Evolutionary conservation across 78 protist species (phyloP).

Genomic region (Tieghemostelium lacteum): DNA sequence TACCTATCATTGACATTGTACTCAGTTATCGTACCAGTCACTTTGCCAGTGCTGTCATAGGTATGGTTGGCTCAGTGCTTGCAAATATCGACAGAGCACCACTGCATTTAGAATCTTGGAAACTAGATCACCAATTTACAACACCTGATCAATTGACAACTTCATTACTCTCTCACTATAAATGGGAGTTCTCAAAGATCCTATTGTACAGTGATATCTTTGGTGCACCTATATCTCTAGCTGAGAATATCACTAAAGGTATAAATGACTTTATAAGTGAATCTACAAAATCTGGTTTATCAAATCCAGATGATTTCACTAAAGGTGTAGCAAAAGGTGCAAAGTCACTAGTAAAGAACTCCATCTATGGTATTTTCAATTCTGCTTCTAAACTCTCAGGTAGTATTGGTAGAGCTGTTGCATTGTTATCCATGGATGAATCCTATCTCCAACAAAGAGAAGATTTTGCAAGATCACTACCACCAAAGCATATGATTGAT

Average conservation of each 20-base stretch:
- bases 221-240: constrained; percentile 61
- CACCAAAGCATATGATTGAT: constrained; percentile 8
- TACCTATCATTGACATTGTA: constrained; percentile 24
- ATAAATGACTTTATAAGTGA: constrained; percentile 47
- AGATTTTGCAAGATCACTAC: neutral
- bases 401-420: constrained; percentile 61
- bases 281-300: neutral
- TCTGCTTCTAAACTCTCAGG: constrained; percentile 75
- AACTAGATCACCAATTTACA: constrained; percentile 38
- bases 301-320: neutral
- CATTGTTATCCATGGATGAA: constrained; percentile 73
- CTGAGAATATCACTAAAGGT: constrained; percentile 23
- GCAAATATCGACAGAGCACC: constrained; percentile 68
- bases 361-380: constrained; percentile 80
- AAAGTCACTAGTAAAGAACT: constrained; percentile 25
- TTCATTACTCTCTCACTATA: constrained; percentile 14
- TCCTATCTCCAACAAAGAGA: constrained; percentile 47
- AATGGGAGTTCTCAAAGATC: constrained; percentile 39
- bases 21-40: constrained; percentile 36
- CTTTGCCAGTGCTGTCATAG: constrained; percentile 42
- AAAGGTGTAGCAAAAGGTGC: constrained; percentile 30
- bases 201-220: constrained; percentile 44
- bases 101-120: constrained; percentile 31
- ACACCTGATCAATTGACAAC: neutral
- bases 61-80: constrained; percentile 12